Base-by-base conservation (phyloP, 345 rosid species). In the Conringia planisiliqua region DNA sequence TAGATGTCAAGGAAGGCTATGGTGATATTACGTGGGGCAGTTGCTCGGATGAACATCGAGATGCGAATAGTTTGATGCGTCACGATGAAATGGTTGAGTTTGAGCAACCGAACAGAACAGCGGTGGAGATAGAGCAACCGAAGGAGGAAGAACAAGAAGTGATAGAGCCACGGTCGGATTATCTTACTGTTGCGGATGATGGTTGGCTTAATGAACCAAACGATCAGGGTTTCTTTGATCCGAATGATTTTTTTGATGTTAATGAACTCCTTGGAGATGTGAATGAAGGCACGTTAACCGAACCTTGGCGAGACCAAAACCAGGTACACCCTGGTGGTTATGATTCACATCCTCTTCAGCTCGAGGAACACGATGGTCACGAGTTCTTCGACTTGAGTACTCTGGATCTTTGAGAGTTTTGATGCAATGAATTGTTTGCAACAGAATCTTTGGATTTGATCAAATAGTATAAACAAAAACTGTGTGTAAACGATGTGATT, bases 231-330 rank as follows among this genome's bases (percentile, higher is more conserved):
- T 22, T 17, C n/a, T 81, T 76, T 81, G 66, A 51, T 1, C 13
- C 68, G 18, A 82, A 85, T 22, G 88, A 92, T 32, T 17, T 84
- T 66, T 88, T 92, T 46, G 88, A 86, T 64, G 66, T 87, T 57
- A 80, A 87, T 43, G 90, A 90, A 52, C 73, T 92, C 50, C 62
- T 88, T 39, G 70, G 80, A 6, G 46, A 78, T 0, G 16, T 86
- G 4, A 81, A 86, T 38, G 68, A 42, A 4, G 35, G 62, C 52
- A 66, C 80, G 12, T 2, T 70, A 35, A 27, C 76, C 20, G 12
- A 13, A 16, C 18, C 43, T 3, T 29, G 7, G 61, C 48, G 64
- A 12, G 58, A 39, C 50, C 71, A 63, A 54, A 44, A 16, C 66
- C 14, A 4, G 29, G 22, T 42, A 32, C 0, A 33, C 7, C 1